Evolutionary conservation across 805 yeast genomes (phyloP).

Genomic region (Lachancea waltii): DNA sequence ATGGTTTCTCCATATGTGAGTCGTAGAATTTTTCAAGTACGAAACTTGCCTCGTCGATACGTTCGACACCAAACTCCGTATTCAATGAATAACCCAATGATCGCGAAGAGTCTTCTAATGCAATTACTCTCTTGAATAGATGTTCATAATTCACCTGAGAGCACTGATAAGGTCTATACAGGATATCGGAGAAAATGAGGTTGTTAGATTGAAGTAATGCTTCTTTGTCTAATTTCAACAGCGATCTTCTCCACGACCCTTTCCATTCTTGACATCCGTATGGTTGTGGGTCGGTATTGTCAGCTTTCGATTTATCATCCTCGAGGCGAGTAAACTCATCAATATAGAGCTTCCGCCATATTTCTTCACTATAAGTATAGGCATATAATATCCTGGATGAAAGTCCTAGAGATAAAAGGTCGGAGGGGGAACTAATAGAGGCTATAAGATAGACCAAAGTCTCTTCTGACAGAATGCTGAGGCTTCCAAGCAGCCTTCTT

Average conservation of each 20-base stretch:
- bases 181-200: constrained; percentile 63
- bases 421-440: constrained; percentile 40
- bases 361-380: constrained; percentile 65
- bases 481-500: constrained; percentile 44
- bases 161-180: constrained; percentile 80
- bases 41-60: constrained; percentile 43
- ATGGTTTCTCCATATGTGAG: constrained; percentile 51
- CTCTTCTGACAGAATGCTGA: constrained; percentile 56
- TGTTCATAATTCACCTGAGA: constrained; percentile 57
- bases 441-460: constrained; percentile 48
- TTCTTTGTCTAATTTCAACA: constrained; percentile 39
- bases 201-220: constrained; percentile 41
- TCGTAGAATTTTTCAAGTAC: constrained; percentile 41
- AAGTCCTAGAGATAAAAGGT: constrained; percentile 47
- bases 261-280: constrained; percentile 44
- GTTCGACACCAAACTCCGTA: constrained; percentile 38
- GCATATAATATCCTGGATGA: constrained; percentile 67
- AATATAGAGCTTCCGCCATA: constrained; percentile 65
- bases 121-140: constrained; percentile 43
- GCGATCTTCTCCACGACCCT: constrained; percentile 77
- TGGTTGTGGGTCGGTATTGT: constrained; percentile 20
- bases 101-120: constrained; percentile 36
- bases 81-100: constrained; percentile 18
- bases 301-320: constrained; percentile 16
- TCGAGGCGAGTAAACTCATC: constrained; percentile 17